These are phyloP conservation scores for Straminergon stramineum DNA, from an alignment of 225 moss, liverwort and hornwort species.

Conservation along the genomic window DNA sequence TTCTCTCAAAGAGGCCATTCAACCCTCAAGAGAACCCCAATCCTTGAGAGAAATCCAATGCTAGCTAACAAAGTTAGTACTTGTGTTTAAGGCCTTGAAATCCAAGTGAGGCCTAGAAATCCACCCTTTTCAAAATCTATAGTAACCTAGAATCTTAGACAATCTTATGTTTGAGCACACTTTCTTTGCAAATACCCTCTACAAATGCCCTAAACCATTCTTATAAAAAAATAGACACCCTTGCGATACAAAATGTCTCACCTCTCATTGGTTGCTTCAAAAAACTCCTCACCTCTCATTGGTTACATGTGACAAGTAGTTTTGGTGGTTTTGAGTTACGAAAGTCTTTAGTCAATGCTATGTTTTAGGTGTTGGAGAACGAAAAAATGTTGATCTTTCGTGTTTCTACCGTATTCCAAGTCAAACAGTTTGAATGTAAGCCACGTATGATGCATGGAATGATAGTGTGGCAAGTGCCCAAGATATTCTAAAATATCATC, in stretches of 20 bases:
- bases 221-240: neutral
- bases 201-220: too few species aligned
- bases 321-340: rapidly evolving
- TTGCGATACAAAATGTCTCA: neutral
- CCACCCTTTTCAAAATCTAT: neutral
- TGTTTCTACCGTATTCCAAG: neutral
- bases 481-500: neutral
- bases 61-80: neutral
- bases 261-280: neutral
- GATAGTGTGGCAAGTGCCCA: neutral
- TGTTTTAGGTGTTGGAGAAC: too few species aligned
- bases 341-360: neutral
- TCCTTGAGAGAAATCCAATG: neutral
- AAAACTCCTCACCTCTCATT: neutral
- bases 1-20: neutral
- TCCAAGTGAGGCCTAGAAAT: neutral
- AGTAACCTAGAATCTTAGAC: neutral
- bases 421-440: neutral
- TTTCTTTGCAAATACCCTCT: neutral
- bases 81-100: neutral
- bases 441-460: neutral
- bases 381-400: neutral
- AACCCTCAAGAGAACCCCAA: rapidly evolving
- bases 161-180: too few species aligned
- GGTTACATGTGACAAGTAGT: neutral